Conservation (phyloP, 2,329 filamentous ascomycete species). For the Periconia digitata region DNA sequence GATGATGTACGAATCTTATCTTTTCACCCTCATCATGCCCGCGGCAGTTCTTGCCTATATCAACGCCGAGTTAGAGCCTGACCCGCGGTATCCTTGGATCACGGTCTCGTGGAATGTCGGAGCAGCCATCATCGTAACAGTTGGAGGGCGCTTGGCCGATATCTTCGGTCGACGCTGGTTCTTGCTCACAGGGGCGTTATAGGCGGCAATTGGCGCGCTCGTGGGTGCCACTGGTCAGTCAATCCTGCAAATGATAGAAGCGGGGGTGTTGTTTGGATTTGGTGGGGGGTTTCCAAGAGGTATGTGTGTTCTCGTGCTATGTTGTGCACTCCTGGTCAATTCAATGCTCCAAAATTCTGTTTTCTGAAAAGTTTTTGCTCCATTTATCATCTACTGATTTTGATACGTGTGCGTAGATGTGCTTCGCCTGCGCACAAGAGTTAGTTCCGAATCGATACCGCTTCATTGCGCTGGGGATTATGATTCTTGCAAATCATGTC, state of each 20-base stretch:
- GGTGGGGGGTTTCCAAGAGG: constrained; percentile 22
- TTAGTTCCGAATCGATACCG: constrained; percentile 31
- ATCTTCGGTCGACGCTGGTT: constrained; percentile 37
- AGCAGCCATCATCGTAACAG: constrained; percentile 38
- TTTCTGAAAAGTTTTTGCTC: too few relatives aligned
- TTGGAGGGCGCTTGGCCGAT: constrained; percentile 31
- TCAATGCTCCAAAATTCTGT: too few relatives aligned
- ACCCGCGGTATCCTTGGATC: constrained; percentile 41
- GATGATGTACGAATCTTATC: constrained; percentile 27
- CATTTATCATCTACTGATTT: too few relatives aligned
- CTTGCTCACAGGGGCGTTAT: constrained; percentile 31
- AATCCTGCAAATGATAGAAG: constrained; percentile 28
- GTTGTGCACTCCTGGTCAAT: too few relatives aligned
- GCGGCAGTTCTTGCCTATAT: constrained; percentile 38
- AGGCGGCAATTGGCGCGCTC: constrained; percentile 23
- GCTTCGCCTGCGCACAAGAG: constrained; percentile 27
- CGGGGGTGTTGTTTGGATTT: constrained; percentile 25
- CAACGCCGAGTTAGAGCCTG: constrained; percentile 39
- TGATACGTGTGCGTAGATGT: too few relatives aligned
- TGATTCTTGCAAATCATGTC: constrained; percentile 37
- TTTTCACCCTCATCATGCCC: constrained; percentile 42
- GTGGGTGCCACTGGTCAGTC: constrained; percentile 27
- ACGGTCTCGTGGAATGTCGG: constrained; percentile 32
- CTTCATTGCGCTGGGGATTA: constrained; percentile 34
- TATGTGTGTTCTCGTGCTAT: too few relatives aligned